Base-by-base conservation (phyloP, 306 rosid genomes). In the Begonia loranthoides region DNA sequence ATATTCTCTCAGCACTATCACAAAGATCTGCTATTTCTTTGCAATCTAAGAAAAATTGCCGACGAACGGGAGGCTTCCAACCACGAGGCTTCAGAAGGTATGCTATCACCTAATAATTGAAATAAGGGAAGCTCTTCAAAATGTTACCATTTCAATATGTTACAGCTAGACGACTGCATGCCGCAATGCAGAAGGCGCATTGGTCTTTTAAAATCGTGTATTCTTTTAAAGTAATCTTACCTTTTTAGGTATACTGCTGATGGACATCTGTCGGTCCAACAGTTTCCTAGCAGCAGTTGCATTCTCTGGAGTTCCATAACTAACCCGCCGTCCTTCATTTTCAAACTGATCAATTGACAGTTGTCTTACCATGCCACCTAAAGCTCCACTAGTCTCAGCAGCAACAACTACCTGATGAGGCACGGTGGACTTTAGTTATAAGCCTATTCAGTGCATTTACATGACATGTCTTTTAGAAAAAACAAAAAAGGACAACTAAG, bases 21-120 rank as follows among this genome's bases (percentile, higher is more conserved):
- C 99, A 92, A 49, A 92, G 96, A 73, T 92, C 96, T 24, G 99
- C 99, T 68, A 92, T 83, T 79, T 92, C 99, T 80, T 92, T 86
- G 77, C 94, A 92, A 44, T 92, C 99, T 61, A 92, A 76, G 74
- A 83, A 92, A 75, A 92, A 92, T 51, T 92, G 99, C 10, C 99
- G 73, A 57, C 93, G 99, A 55, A 86, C 96, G 10, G 99, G 99
- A 65, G 99, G 94, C 51, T 92, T 92, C 99, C 99, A 92, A 52
- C 99, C 99, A 56, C 99, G 99, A 60, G 99, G 99, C 75, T 92
- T 92, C 59, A 92, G 59, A 56, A 92, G 94, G 70, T 87, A 94
- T 17, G 88, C 89, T 59, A 83, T 77, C 40, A 92, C 99, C 99
- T 92, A 71, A 59, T 60, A 62, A 40, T 14, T 50, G 59, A 46